phyloP scores from a whole-genome alignment of 2,329 filamentous ascomycete genomes.

The Diaporthe humulicola region DNA sequence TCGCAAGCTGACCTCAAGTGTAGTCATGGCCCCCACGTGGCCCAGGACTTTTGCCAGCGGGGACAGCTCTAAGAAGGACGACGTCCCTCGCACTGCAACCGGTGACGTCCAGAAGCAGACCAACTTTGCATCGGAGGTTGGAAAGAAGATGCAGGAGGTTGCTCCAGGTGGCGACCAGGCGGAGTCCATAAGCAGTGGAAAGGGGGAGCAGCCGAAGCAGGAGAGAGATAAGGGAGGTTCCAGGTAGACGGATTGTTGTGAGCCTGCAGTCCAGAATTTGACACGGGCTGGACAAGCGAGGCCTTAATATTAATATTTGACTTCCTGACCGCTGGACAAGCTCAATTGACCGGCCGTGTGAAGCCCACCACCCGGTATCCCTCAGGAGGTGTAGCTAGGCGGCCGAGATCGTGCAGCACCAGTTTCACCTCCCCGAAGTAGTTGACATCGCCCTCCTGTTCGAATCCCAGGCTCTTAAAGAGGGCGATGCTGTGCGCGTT shows the following conservation, averaged over 20 bases:
- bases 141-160: constrained; percentile 4
- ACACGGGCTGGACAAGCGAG: background rate
- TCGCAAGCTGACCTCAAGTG: background rate
- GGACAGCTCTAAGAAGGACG: background rate
- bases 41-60: background rate
- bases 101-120: constrained; percentile 21
- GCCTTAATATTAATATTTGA: background rate
- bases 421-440: constrained; percentile 73
- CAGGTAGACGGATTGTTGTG: background rate
- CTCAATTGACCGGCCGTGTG: constrained; percentile 35
- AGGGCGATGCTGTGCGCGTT: constrained; percentile 67
- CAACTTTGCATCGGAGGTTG: constrained; percentile 9
- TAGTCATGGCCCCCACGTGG: background rate
- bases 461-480: constrained; percentile 66
- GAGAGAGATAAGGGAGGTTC: background rate
- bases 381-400: constrained; percentile 37
- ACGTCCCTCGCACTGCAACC: constrained; percentile 2
- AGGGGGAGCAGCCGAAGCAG: background rate
- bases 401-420: constrained; percentile 52
- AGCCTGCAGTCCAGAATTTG: too few species aligned
- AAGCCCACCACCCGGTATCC: constrained; percentile 46
- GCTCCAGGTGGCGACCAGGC: background rate
- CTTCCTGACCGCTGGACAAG: background rate
- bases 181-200: background rate
- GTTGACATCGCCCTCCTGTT: constrained; percentile 64